These are phyloP conservation scores for Phlyctochytrium planicorne DNA, from an alignment of 192 early-diverging fungal genomes.

Conservation along the genomic window DNA sequence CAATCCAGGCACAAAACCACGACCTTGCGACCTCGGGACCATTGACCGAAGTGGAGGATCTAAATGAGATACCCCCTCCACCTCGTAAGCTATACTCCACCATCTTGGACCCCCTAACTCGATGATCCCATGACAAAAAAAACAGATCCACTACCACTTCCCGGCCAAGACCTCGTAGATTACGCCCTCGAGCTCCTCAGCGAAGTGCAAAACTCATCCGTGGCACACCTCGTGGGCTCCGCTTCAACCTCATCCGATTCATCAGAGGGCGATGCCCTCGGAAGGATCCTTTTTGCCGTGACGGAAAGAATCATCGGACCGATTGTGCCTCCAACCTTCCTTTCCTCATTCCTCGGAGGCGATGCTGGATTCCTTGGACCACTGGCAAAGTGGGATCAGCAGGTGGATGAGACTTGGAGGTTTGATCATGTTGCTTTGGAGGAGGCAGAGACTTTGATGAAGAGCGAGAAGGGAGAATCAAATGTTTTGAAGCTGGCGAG, in stretches of 20 bases:
- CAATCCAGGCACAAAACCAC: too few relatives aligned
- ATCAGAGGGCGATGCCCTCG: not conserved
- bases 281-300: not conserved
- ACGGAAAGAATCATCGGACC: not conserved
- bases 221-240: not conserved
- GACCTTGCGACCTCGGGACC: not conserved
- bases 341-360: not conserved
- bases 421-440: not conserved
- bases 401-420: not conserved
- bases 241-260: not conserved
- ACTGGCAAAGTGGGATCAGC: not conserved
- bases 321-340: not conserved
- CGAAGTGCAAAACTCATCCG: not conserved
- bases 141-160: not conserved
- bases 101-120: too few relatives aligned
- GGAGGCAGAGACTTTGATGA: not conserved
- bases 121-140: too few relatives aligned
- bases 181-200: not conserved
- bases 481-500: constrained; percentile 22
- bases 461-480: constrained; percentile 10
- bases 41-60: not conserved
- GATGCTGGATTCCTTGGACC: not conserved
- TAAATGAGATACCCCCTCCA: not conserved
- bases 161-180: constrained; percentile 1
- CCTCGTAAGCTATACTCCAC: too few relatives aligned